Conservation (phyloP, 805 yeast species). For the Candida germanica region DNA sequence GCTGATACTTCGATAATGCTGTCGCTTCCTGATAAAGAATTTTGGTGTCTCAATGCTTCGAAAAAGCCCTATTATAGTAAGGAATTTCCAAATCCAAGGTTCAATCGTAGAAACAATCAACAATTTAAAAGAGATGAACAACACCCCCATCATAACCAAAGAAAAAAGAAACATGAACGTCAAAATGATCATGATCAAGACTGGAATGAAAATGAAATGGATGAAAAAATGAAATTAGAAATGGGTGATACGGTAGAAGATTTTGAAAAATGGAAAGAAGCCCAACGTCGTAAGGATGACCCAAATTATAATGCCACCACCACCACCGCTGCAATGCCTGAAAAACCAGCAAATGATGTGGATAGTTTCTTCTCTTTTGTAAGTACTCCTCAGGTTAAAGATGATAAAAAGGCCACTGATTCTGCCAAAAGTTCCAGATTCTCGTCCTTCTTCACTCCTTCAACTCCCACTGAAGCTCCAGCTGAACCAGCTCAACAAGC, state of each 20-base stretch:
- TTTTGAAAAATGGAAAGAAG: constrained; percentile 54
- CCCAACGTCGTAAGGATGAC: constrained; percentile 43
- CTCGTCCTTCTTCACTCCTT: constrained; percentile 30
- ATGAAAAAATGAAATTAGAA: constrained; percentile 22
- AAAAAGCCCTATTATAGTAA: constrained; percentile 3
- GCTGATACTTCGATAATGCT: constrained; percentile 5
- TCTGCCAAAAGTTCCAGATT: constrained; percentile 33
- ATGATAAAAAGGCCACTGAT: constrained; percentile 12
- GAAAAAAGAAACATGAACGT: constrained; percentile 3
- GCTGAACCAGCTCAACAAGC: background rate
- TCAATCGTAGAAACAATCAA: constrained; percentile 7
- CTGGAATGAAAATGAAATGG: constrained; percentile 24
- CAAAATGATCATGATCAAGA: constrained; percentile 3
- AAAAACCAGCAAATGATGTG: constrained; percentile 30
- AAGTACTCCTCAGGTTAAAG: constrained; percentile 20
- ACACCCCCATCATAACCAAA: no score
- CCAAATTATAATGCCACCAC: constrained; percentile 2
- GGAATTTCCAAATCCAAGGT: constrained; percentile 13
- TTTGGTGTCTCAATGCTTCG: constrained; percentile 9
- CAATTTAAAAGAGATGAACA: constrained; percentile 6
- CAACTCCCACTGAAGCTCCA: no score
- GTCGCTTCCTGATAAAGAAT: constrained; percentile 14
- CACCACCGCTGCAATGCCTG: constrained; percentile 2
- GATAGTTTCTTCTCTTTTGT: constrained; percentile 44
- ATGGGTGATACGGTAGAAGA: constrained; percentile 55